These are phyloP conservation scores for Erodium chrysanthum DNA, from an alignment of 441 rosid species.

Conservation along the genomic window DNA sequence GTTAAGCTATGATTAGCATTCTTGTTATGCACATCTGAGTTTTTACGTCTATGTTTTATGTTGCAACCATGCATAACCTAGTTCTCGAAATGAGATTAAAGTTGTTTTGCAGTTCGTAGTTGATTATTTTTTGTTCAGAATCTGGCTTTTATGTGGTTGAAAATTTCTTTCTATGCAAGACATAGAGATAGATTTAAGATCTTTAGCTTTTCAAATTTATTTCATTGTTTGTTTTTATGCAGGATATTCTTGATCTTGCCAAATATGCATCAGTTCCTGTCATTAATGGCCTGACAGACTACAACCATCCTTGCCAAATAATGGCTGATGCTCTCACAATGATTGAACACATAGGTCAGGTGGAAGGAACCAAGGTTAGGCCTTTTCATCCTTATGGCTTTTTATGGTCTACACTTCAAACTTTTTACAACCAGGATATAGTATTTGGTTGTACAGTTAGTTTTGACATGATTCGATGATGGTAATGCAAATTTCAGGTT, in stretches of 20 bases:
- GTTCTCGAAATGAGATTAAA: neutral
- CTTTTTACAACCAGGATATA: neutral
- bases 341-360: conserved; percentile 69
- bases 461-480: neutral
- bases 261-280: conserved; percentile 74
- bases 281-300: conserved; percentile 83
- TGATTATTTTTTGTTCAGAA: neutral
- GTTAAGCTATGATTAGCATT: neutral
- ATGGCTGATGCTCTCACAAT: conserved; percentile 99
- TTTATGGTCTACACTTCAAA: neutral
- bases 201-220: conserved; percentile 5
- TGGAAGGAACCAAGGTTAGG: conserved; percentile 84
- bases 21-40: neutral
- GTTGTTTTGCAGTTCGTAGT: neutral
- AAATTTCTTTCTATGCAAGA: conserved; percentile 1
- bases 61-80: neutral
- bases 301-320: conserved; percentile 94
- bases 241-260: conserved; percentile 91
- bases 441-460: neutral
- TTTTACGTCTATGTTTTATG: neutral
- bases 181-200: neutral
- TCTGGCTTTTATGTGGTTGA: neutral
- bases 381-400: conserved; percentile 2
- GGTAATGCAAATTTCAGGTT: conserved; percentile 40
- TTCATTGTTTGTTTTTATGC: conserved; percentile 20